phyloP scores from a whole-genome alignment of 2,329 filamentous ascomycete genomes.

The Ceratocystis albifundus region DNA sequence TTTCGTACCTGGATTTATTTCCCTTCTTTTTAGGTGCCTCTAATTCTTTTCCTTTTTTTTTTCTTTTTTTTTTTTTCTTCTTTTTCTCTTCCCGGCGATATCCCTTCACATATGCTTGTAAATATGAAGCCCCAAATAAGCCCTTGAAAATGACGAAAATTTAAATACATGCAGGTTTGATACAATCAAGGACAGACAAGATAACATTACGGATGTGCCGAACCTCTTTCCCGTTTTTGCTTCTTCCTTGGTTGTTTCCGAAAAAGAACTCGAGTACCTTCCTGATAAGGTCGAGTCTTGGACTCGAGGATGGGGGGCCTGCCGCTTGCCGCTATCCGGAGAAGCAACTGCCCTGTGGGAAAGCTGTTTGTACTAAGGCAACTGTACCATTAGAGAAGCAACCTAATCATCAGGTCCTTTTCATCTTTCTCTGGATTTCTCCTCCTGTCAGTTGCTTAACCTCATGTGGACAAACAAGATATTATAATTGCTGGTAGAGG shows the following conservation, averaged over 20 bases:
- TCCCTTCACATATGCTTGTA: background rate
- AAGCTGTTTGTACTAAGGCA: background rate
- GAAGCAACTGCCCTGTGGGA: slow-evolving; percentile 1
- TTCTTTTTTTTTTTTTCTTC: too few species aligned
- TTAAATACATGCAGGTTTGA: background rate
- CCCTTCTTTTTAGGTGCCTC: background rate
- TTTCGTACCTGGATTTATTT: background rate
- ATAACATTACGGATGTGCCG: slow-evolving; percentile 1
- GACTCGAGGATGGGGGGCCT: too few species aligned
- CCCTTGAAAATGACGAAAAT: background rate
- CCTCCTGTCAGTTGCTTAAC: background rate
- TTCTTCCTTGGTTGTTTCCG: slow-evolving; percentile 3
- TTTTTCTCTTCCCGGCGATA: background rate
- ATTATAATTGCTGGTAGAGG: background rate
- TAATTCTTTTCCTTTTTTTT: background rate
- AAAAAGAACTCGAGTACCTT: slow-evolving; percentile 1
- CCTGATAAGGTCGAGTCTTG: background rate
- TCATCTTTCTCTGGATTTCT: background rate
- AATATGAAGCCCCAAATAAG: background rate
- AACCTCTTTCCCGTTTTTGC: background rate
- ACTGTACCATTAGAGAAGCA: background rate
- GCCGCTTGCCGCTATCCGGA: slow-evolving; percentile 12
- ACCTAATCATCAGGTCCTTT: background rate
- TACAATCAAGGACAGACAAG: background rate
- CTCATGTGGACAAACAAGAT: background rate